These are phyloP conservation scores for Phycomyces blakesleeanus DNA, from an alignment of 192 early-diverging fungal genomes.

Conservation along the genomic window DNA sequence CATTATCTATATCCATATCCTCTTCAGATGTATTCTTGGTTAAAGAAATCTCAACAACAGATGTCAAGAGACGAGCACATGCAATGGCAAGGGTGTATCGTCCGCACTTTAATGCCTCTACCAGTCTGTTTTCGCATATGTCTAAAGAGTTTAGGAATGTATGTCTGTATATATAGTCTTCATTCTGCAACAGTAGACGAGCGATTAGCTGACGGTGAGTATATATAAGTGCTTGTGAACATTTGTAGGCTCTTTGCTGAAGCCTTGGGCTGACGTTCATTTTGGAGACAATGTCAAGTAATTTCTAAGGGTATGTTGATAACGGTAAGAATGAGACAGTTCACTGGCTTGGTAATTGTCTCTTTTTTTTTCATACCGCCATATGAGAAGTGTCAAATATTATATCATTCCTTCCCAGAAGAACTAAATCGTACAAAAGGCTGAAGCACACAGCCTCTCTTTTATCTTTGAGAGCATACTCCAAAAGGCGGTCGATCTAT, in stretches of 20 bases:
- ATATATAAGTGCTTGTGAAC: conserved; percentile 7
- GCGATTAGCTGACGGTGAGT: conserved; percentile 12
- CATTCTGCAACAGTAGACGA: background rate
- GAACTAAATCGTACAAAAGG: conserved; percentile 17
- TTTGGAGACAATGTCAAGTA: conserved; percentile 2
- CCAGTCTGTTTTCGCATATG: conserved; percentile 6
- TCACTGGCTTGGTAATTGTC: background rate
- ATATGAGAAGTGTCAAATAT: conserved; percentile 14
- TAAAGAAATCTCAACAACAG: background rate
- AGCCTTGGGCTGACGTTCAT: background rate
- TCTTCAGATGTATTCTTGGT: conserved; percentile 1
- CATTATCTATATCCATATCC: conserved; percentile 5
- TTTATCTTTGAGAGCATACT: conserved; percentile 15
- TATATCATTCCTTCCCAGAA: conserved; percentile 16
- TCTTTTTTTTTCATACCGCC: background rate
- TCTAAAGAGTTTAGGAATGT: background rate
- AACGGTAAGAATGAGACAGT: background rate
- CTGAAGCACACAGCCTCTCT: conserved; percentile 14
- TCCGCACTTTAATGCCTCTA: background rate
- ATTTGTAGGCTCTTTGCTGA: conserved; percentile 18
- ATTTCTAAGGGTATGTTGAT: background rate
- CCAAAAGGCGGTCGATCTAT: conserved; percentile 18
- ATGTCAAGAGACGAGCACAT: conserved; percentile 3
- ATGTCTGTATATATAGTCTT: background rate
- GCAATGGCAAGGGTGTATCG: conserved; percentile 12